Evolutionary conservation across 495 filamentous ascomycete genomes (phyloP).

Genomic region (Lasiosphaeris hirsuta): DNA sequence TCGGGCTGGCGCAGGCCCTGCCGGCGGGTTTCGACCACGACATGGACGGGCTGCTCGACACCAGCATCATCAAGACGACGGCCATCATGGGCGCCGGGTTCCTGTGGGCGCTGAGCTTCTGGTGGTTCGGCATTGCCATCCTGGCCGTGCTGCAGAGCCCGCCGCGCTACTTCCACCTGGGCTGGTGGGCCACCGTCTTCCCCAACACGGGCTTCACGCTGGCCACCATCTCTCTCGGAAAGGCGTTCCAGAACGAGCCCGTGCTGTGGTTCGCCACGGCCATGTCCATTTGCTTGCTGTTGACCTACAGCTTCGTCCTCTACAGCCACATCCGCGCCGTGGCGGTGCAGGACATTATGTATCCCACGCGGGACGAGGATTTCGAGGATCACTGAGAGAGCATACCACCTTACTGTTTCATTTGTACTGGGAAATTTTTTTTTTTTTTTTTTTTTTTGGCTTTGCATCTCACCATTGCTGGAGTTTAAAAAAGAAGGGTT

Average conservation of each 20-base stretch:
- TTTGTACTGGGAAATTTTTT: too few species aligned
- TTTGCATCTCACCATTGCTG: background rate
- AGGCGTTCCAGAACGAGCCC: conserved; percentile 37
- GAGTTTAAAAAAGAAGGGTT: background rate
- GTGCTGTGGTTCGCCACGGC: conserved; percentile 47
- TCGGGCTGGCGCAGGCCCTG: conserved; percentile 25
- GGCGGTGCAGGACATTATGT: conserved; percentile 53
- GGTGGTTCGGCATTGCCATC: conserved; percentile 67
- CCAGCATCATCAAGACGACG: conserved; percentile 41
- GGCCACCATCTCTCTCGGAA: conserved; percentile 47
- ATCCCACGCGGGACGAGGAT: conserved; percentile 63
- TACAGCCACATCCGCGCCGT: conserved; percentile 53
- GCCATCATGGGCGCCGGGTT: conserved; percentile 57
- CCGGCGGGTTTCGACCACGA: conserved; percentile 36
- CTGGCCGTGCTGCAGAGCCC: conserved; percentile 50
- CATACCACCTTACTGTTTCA: too few species aligned
- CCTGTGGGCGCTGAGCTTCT: conserved; percentile 71
- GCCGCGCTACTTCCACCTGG: conserved; percentile 52
- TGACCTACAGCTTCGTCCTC: conserved; percentile 57
- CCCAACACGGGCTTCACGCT: conserved; percentile 58
- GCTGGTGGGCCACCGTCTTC: conserved; percentile 59
- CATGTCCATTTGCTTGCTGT: conserved; percentile 53
- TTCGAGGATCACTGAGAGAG: conserved; percentile 29
- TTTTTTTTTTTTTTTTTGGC: too few species aligned
- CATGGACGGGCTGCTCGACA: conserved; percentile 29